phyloP scores from a whole-genome alignment of 495 filamentous ascomycete genomes.

The Sabuloglossum arenarium region DNA sequence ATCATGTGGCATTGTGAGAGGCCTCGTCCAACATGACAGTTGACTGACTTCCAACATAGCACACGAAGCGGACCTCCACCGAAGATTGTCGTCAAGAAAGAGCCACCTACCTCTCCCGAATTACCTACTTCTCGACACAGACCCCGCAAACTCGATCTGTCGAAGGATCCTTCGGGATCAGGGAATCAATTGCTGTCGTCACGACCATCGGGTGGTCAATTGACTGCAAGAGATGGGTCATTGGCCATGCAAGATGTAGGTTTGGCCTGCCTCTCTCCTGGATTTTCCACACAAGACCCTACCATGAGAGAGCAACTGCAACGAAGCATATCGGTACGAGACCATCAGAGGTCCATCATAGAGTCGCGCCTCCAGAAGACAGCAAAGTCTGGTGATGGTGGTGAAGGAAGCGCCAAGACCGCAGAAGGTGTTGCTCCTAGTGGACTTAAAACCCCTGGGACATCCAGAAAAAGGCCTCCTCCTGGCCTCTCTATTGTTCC shows the following conservation, averaged over 20 bases:
- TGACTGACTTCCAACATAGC: conserved; percentile 8
- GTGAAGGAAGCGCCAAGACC: conserved; percentile 7
- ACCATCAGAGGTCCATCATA: conserved; percentile 88
- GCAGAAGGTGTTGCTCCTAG: conserved; percentile 17
- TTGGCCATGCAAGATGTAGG: conserved; percentile 81
- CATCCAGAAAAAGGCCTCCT: conserved; percentile 59
- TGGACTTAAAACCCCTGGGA: conserved; percentile 41
- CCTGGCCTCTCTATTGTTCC: conserved; percentile 89
- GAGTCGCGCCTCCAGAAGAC: conserved; percentile 79
- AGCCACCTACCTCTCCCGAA: conserved; percentile 66
- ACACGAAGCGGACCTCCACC: conserved; percentile 26
- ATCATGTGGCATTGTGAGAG: background rate
- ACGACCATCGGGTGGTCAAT: conserved; percentile 49
- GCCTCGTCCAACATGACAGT: background rate
- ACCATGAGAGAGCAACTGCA: conserved; percentile 88
- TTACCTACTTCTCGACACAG: conserved; percentile 55
- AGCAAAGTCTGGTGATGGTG: conserved; percentile 48
- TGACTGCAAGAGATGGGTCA: conserved; percentile 54
- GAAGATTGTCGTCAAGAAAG: conserved; percentile 90
- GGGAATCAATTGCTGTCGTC: conserved; percentile 34
- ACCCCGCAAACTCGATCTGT: conserved; percentile 76
- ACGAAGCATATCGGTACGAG: conserved; percentile 77
- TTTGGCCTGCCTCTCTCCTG: conserved; percentile 82
- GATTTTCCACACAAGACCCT: conserved; percentile 92
- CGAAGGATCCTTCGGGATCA: conserved; percentile 30